A percentile compares a stretch with the other conserved stretches of the same genome.
phyloP scores from a whole-genome alignment of 2,329 filamentous ascomycete genomes.

The Fusarium praegraminearum region DNA sequence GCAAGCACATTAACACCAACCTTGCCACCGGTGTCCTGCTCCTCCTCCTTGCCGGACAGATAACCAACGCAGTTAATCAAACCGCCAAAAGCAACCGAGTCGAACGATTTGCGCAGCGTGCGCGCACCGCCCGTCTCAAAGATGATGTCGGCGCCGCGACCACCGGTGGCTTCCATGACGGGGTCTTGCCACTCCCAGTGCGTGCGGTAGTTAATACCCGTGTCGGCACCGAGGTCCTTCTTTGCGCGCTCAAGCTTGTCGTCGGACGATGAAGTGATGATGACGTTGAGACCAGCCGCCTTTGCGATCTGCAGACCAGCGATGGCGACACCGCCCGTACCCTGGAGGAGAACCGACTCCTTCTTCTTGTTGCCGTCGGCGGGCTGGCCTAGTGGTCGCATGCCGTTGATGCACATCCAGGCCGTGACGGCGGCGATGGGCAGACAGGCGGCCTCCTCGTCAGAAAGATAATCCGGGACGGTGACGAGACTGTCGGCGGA shows the following conservation, averaged over 20 bases:
- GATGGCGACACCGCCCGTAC: slow-evolving; percentile 66
- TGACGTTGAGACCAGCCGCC: slow-evolving; percentile 62
- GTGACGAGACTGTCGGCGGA: slow-evolving; percentile 66
- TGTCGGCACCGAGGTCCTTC: slow-evolving; percentile 62
- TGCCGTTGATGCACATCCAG: slow-evolving; percentile 74
- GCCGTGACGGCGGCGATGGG: slow-evolving; percentile 73
- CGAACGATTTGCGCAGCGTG: slow-evolving; percentile 65
- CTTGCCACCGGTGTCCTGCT: slow-evolving; percentile 53
- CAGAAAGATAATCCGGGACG: slow-evolving; percentile 66
- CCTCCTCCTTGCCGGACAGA: slow-evolving; percentile 66
- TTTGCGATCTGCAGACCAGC: slow-evolving; percentile 66
- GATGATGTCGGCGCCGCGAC: slow-evolving; percentile 64
- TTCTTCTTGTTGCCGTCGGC: slow-evolving; percentile 39
- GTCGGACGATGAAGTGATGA: slow-evolving; percentile 67
- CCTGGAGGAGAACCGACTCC: slow-evolving; percentile 62
- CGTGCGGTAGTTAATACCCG: slow-evolving; percentile 66
- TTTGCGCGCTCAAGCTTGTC: slow-evolving; percentile 61
- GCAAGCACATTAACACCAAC: slow-evolving; percentile 71
- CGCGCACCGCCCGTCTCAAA: slow-evolving; percentile 66
- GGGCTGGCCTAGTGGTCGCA: slow-evolving; percentile 65
- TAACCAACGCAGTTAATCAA: slow-evolving; percentile 65
- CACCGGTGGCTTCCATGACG: slow-evolving; percentile 60
- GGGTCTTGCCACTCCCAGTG: slow-evolving; percentile 63
- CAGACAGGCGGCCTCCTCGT: slow-evolving; percentile 70
- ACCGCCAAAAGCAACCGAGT: slow-evolving; percentile 66